Conservation (phyloP, 352 stramenopile species). For the Peronosclerospora sorghi region DNA sequence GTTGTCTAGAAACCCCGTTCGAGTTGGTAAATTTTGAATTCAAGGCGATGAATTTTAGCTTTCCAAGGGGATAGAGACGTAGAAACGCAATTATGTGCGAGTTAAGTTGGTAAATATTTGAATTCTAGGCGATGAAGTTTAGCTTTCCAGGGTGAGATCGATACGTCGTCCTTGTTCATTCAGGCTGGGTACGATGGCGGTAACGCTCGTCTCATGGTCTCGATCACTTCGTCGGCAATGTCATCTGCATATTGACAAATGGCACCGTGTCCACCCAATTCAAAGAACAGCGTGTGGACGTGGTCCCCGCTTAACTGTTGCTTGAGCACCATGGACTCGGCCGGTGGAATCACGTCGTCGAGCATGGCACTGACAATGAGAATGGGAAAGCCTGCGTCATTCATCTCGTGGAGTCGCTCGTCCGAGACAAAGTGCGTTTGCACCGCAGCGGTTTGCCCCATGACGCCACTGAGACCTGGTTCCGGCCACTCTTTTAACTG, state of each 20-base stretch:
- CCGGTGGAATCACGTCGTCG: constrained; percentile 35
- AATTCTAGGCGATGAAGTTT: constrained; percentile 15
- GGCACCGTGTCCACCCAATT: constrained; percentile 31
- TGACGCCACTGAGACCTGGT: constrained; percentile 16
- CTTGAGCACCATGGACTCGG: constrained; percentile 26
- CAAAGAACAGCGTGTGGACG: constrained; percentile 35
- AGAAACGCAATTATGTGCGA: background rate
- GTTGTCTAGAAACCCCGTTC: too few species aligned
- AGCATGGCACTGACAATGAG: constrained; percentile 35
- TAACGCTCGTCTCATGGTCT: constrained; percentile 18
- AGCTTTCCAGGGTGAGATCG: constrained; percentile 24
- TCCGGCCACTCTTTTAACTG: constrained; percentile 16
- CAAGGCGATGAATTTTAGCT: too few species aligned
- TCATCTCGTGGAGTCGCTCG: constrained; percentile 31
- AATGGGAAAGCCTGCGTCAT: constrained; percentile 31
- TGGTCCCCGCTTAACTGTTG: constrained; percentile 28
- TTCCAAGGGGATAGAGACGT: constrained; percentile 28
- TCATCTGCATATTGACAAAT: constrained; percentile 40
- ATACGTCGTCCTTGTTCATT: constrained; percentile 26
- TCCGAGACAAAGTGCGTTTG: constrained; percentile 41
- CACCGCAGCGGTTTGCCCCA: constrained; percentile 24
- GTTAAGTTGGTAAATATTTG: background rate
- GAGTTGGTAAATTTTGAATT: too few species aligned
- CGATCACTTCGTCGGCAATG: constrained; percentile 18
- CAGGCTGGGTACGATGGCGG: constrained; percentile 8